Base-by-base conservation (phyloP, 108 stramenopile species). In the Craspedostauros australis region DNA sequence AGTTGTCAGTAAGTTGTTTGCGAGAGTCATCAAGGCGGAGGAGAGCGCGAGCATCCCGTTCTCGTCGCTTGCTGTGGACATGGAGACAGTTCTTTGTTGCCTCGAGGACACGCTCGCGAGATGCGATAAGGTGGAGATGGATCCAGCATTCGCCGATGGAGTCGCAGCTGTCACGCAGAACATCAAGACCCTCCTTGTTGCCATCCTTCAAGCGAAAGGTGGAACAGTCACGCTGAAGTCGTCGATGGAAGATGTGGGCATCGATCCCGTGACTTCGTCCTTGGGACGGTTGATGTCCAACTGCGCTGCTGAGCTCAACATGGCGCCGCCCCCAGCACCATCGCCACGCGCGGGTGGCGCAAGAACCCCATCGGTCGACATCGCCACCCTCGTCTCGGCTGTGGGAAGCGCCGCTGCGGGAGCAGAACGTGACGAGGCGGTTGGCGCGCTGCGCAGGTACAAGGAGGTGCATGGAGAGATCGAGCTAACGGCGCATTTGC, bases 11-110 rank as follows among this genome's bases (percentile, higher is more conserved):
- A 88, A 86, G 58, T 75, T 88, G 0, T 73, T 79, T 43, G 39
- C 57, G 1, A 70, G 76, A 34, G 75, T 77, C 4, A 70, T 86
- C 29, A 88, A 82, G 45, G 69, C 82, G 12, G 84, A 88, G 70
- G 69, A 79, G 31, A 57, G 43, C 21, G 28, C 63, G 33, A 32
- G 39, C 14, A 25, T 53, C 30, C 72, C 78, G 12, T 73, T 73
- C 39, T 39, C 58, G 5, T 38, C 52, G 4, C 30, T 57, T 0
- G 52, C 53, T 14, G 56, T 88, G 28, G 79, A 84, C 40, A 44
- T 84, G 40, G 77, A 84, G 50, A 51, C 68, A 14, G 45, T 88
- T 22, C 34, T 92, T 43, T 68, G 61, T 41, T 44, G 58, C 24
- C 39, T 84, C 14, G 66, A 80, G 30, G 70, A 74, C 27, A 23